A percentile compares a stretch with the other conserved stretches of the same genome.
These are phyloP conservation scores for Vanrija humicola DNA, from an alignment of 1,284 basidiomycete species.

Conservation along the genomic window DNA sequence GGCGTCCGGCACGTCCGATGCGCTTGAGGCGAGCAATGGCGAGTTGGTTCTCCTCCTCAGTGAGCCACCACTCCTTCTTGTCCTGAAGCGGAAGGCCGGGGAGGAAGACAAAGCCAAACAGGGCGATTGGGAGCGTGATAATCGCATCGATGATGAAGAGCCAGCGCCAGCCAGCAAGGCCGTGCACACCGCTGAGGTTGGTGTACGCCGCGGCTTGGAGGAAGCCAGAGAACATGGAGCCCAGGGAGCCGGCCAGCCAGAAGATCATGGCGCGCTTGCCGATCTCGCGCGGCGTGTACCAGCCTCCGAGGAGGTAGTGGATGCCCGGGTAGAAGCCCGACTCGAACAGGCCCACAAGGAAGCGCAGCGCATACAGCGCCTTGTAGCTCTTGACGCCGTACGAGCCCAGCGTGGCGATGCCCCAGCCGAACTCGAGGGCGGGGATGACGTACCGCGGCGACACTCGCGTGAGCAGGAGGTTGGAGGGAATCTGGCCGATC, in stretches of 20 bases:
- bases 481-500: constrained; percentile 38
- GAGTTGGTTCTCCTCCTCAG: constrained; percentile 23
- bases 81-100: constrained; percentile 33
- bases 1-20: constrained; percentile 20
- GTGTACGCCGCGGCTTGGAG: constrained; percentile 41
- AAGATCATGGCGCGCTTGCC: constrained; percentile 42
- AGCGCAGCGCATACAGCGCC: constrained; percentile 29
- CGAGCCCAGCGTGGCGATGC: constrained; percentile 30
- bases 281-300: constrained; percentile 41
- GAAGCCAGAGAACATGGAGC: constrained; percentile 37
- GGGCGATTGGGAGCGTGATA: constrained; percentile 40
- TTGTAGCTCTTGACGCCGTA: constrained; percentile 27
- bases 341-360: constrained; percentile 36
- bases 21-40: constrained; percentile 23
- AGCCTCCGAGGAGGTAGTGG: constrained; percentile 33
- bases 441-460: constrained; percentile 38
- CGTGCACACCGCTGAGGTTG: constrained; percentile 32
- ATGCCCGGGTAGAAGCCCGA: constrained; percentile 36
- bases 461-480: constrained; percentile 37
- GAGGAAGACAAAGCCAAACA: constrained; percentile 36
- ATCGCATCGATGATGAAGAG: constrained; percentile 31
- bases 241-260: constrained; percentile 33
- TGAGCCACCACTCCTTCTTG: constrained; percentile 29
- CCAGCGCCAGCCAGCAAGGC: constrained; percentile 33
- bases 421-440: constrained; percentile 39